These are phyloP conservation scores for Trichoderma gamsii DNA, from an alignment of 495 filamentous ascomycete species.

Conservation along the genomic window DNA sequence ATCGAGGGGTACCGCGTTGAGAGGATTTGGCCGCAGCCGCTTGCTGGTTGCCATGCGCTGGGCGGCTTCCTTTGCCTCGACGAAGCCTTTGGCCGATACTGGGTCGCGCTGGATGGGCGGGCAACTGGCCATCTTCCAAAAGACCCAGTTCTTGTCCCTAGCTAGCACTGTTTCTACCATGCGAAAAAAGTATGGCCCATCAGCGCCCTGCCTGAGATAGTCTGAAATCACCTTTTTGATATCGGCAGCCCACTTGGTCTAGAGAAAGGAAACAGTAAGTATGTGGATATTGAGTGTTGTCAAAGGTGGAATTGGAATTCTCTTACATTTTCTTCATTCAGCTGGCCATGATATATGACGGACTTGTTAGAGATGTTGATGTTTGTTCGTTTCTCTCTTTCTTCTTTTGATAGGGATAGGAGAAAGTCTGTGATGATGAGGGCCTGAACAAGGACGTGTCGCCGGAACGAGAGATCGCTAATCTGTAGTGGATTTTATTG, in stretches of 20 bases:
- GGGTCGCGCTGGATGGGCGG: constrained; percentile 73
- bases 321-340: constrained; percentile 77
- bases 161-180: constrained; percentile 94
- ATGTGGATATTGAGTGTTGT: not conserved
- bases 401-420: constrained; percentile 73
- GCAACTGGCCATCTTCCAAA: constrained; percentile 94
- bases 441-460: constrained; percentile 90
- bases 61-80: constrained; percentile 57
- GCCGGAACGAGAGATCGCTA: constrained; percentile 85
- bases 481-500: constrained; percentile 45
- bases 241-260: constrained; percentile 67
- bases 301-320: constrained; percentile 2
- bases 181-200: constrained; percentile 87
- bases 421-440: constrained; percentile 92
- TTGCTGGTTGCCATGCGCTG: constrained; percentile 60
- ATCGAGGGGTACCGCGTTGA: constrained; percentile 65
- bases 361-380: constrained; percentile 69
- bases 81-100: constrained; percentile 57
- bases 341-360: constrained; percentile 69
- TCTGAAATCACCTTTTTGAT: constrained; percentile 68
- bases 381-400: constrained; percentile 68
- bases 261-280: constrained; percentile 13
- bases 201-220: constrained; percentile 67
- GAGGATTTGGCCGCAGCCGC: constrained; percentile 56
- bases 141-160: constrained; percentile 95